Evolutionary conservation across 2,329 filamentous ascomycete species (phyloP), one percentile per base, ranked within the genome.

Genomic region (Colletotrichum siamense): DNA sequence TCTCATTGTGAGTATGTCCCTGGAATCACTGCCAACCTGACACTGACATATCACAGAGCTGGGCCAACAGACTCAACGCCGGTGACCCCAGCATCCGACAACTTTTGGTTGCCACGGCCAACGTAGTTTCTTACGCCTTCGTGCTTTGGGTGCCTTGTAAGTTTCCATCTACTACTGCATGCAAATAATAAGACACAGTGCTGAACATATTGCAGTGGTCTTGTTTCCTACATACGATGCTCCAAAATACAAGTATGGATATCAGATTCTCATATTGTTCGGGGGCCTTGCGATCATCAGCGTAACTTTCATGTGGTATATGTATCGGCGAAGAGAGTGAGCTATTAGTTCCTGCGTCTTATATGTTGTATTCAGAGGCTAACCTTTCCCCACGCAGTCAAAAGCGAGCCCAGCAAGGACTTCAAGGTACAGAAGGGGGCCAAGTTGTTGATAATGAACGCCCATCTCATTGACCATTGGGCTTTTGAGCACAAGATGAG

Each of bases 141-240:
- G 71, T 74, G 16, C 71, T 74, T 9, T 74, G 66, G 71, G 71
- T 74, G n/a, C 71, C 71, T 1, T 36, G 66, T 74, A 57, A 57
- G 71, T 70, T 12, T 2, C 6, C 0, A 12, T n/a, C 6, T 3
- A 7, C 1, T 0, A 4, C 18, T n/a, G 0, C 3, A n/a, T n/a
- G 18, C 0, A 22, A 22, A 7, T 7, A 0, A 12, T 12, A 5
- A n/a, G 18, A n/a, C 12, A 12, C 13, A 1, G 24, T 1, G 6
- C 8, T 5, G 2, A 9, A 8, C 4, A 13, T 15, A 7, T 6
- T 8, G 2, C 5, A 82, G 79, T 82, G 59, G 80, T 81, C 6
- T 75, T 84, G 3, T 84, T 83, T 66, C 82, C 82, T 9, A 83
- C 82, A 0, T 82, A 84, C 64, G 81, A 84, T 66, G 82, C 83